These are phyloP conservation scores for Xylogone sp. DNA, from an alignment of 2,329 filamentous ascomycete genomes.

Conservation along the genomic window DNA sequence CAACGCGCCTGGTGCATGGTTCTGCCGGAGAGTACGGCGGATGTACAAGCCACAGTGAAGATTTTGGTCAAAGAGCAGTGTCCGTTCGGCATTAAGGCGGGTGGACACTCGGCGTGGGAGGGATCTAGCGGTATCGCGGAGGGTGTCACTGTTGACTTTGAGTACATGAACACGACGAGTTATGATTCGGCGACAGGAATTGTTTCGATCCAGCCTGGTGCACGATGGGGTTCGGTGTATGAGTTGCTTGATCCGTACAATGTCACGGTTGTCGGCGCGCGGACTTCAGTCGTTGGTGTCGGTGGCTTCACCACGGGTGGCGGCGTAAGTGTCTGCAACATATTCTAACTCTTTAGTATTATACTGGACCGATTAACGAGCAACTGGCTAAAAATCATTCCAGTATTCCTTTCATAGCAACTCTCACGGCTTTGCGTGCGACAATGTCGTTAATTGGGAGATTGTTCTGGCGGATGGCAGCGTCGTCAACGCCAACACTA, in stretches of 20 bases:
- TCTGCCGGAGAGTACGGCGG: slow-evolving; percentile 28
- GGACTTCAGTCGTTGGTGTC: slow-evolving; percentile 32
- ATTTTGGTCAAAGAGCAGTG: slow-evolving; percentile 36
- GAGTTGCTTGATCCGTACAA: slow-evolving; percentile 24
- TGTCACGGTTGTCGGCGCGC: slow-evolving; percentile 31
- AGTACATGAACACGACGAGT: slow-evolving; percentile 17
- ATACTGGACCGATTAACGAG: slow-evolving; percentile 13
- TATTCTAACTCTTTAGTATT: too few species aligned
- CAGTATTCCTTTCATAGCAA: slow-evolving; percentile 33
- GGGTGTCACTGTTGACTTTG: slow-evolving; percentile 44
- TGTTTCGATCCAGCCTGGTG: slow-evolving; percentile 31
- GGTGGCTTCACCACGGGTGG: slow-evolving; percentile 34
- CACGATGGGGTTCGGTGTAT: slow-evolving; percentile 35
- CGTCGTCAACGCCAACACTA: slow-evolving; percentile 41
- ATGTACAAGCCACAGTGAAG: slow-evolving; percentile 34
- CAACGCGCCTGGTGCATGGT: slow-evolving; percentile 33
- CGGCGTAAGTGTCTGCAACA: slow-evolving; percentile 21
- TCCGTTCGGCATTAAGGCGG: slow-evolving; percentile 44
- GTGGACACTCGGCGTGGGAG: slow-evolving; percentile 43
- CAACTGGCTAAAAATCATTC: slow-evolving; percentile 10
- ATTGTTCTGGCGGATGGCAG: slow-evolving; percentile 48
- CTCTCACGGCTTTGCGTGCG: slow-evolving; percentile 44
- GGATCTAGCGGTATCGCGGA: slow-evolving; percentile 41
- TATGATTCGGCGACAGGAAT: slow-evolving; percentile 20
- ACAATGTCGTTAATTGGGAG: slow-evolving; percentile 45